Base-by-base conservation (phyloP, 805 yeast genomes). In the Maudiozyma barnettii region DNA sequence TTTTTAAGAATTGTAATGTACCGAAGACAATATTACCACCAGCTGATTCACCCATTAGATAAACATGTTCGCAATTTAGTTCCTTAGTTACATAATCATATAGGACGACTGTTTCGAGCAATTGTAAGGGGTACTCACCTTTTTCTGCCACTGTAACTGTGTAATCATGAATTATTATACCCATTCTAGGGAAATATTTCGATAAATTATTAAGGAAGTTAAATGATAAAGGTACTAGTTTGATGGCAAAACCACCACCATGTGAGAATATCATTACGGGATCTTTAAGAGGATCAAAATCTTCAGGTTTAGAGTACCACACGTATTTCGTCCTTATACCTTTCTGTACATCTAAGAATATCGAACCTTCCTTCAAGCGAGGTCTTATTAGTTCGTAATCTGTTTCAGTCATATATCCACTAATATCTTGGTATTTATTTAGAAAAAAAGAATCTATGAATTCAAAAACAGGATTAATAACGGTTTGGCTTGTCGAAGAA, bases 171-270 rank as follows among this genome's bases (percentile, higher is more conserved):
- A 49, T 31, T 4, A 56, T 48, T 18, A 58, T 51, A 2, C 56
- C 54, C 43, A 49, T 45, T 5, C 35, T 45, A 3, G 59, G 57
- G 18, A 46, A 49, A 5, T 39, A 45, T 38, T 45, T 46, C 7
- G 49, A 36, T 6, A 60, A 14, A 22, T 52, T 51, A 4, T 43
- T 45, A 37, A 57, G 36, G 26, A 51, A 58, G 3, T 44, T 22
- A n/a, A 56, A 22, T 3, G 52, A 46, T 14, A 47, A 29, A 0
- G 59, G 53, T 1, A 53, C 36, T 36, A 56, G 38, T 41, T 51
- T 51, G 2, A 58, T 19, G 12, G 57, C 55, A 50, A 53, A 59
- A 3, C 63, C 64, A 41, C 64, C 64, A 26, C 64, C 64, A 45
- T 60, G 64, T 9, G 53, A 45, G 40, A 51, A 60, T 10, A 58